A percentile compares a stretch with the other conserved stretches of the same genome.
phyloP scores from a whole-genome alignment of 306 rosid genomes.

The Quercus ilex region DNA sequence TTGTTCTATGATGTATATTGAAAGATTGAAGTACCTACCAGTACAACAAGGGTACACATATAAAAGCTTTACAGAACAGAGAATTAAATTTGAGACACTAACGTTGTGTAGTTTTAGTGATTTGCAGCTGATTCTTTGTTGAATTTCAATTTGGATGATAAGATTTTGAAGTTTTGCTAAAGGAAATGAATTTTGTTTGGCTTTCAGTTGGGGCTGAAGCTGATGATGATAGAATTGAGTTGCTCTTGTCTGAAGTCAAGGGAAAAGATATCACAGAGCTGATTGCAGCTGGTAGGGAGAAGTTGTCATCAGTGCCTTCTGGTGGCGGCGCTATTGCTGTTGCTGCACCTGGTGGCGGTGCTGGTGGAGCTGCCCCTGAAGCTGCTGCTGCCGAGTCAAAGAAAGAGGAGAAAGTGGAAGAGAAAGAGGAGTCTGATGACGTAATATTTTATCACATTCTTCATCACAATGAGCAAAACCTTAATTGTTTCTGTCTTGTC shows the following conservation, averaged over 20 bases:
- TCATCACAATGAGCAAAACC: background rate
- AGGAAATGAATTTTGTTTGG: background rate
- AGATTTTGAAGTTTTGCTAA: background rate
- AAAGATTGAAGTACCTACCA: background rate
- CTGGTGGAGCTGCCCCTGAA: conserved; percentile 26
- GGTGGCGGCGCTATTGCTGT: conserved; percentile 61
- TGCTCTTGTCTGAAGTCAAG: conserved; percentile 50
- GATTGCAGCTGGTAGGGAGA: conserved; percentile 66
- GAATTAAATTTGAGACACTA: no score
- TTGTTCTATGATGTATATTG: background rate
- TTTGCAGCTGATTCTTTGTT: background rate
- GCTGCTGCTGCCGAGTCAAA: conserved; percentile 62
- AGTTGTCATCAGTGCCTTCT: conserved; percentile 59
- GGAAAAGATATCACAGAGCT: conserved; percentile 64
- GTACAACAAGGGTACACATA: background rate
- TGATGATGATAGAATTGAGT: conserved; percentile 41
- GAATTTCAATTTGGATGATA: background rate
- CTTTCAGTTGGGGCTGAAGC: conserved; percentile 61
- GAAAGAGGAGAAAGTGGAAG: conserved; percentile 77
- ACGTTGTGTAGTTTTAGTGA: no score
- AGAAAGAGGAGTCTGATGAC: conserved; percentile 74
- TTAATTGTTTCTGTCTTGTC: background rate
- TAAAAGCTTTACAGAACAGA: background rate
- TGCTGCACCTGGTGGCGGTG: conserved; percentile 41
- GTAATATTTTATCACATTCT: conserved; percentile 31